Conservation (phyloP, 805 yeast species). For the Yarrowia osloensis region DNA sequence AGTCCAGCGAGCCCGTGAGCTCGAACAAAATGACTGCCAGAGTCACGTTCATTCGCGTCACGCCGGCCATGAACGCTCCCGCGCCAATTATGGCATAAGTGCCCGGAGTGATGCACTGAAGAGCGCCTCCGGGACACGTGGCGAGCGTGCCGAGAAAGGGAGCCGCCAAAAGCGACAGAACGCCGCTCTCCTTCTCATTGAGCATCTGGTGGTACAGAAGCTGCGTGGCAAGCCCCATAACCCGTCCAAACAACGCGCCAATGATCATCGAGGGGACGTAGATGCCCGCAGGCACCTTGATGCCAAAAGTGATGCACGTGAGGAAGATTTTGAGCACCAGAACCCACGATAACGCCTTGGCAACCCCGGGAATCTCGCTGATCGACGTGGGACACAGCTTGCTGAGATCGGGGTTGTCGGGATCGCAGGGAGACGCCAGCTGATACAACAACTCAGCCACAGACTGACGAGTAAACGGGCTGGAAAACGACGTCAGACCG, state of each 20-base stretch:
- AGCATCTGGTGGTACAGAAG: constrained; percentile 12
- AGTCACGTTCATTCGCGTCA: constrained; percentile 86
- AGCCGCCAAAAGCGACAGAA: background rate
- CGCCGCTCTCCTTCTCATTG: constrained; percentile 4
- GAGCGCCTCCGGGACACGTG: constrained; percentile 26
- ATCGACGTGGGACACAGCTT: constrained; percentile 40
- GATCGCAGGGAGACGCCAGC: constrained; percentile 53
- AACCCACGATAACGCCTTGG: constrained; percentile 46
- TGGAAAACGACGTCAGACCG: constrained; percentile 51
- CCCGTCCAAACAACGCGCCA: constrained; percentile 61
- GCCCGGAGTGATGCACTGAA: constrained; percentile 70
- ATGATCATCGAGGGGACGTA: constrained; percentile 66
- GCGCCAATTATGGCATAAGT: constrained; percentile 96
- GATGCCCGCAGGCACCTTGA: constrained; percentile 61
- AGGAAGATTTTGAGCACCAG: constrained; percentile 49
- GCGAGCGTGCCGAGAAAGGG: background rate
- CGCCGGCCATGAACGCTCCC: constrained; percentile 92
- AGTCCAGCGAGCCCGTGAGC: constrained; percentile 57
- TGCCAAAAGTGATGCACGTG: constrained; percentile 58
- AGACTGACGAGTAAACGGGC: constrained; percentile 53
- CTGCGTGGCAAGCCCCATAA: constrained; percentile 48
- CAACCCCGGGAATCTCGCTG: constrained; percentile 42
- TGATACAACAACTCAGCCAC: constrained; percentile 53
- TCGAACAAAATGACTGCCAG: constrained; percentile 92
- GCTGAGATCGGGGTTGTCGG: constrained; percentile 30